Evolutionary conservation across 805 yeast genomes (phyloP).

Genomic region (Candida methanosorbosa): DNA sequence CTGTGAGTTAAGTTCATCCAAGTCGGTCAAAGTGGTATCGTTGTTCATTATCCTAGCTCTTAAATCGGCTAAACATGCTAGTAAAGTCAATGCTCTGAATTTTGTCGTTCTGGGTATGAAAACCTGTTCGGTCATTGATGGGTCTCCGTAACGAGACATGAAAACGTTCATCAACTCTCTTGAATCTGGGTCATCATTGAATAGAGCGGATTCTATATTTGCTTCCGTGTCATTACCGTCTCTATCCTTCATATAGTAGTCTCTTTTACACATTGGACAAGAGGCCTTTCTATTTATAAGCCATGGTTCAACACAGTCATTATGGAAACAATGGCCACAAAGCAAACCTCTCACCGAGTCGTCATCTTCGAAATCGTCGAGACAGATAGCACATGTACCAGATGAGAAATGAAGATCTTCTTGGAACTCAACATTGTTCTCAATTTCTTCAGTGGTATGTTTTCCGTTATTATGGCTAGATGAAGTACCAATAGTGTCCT

Average conservation of each 20-base stretch:
- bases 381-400: conserved; percentile 73
- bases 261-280: conserved; percentile 78
- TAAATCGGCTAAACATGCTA: conserved; percentile 9
- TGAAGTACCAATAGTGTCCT: background rate
- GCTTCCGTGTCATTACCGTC: conserved; percentile 5
- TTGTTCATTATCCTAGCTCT: background rate
- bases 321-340: conserved; percentile 80
- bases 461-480: background rate
- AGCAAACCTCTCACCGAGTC: conserved; percentile 64
- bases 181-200: conserved; percentile 3
- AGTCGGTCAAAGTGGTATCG: background rate
- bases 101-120: conserved; percentile 16
- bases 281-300: conserved; percentile 63
- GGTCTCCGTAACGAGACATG: no score
- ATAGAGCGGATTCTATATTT: no score
- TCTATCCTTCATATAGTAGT: conserved; percentile 39
- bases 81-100: conserved; percentile 17
- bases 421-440: background rate
- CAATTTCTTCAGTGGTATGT: background rate
- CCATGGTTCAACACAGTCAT: conserved; percentile 79
- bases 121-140: conserved; percentile 6
- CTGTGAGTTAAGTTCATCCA: background rate
- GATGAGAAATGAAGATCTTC: conserved; percentile 44
- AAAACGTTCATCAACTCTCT: conserved; percentile 14
- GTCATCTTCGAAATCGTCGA: conserved; percentile 53